A percentile compares a stretch with the other conserved stretches of the same genome.
phyloP scores from a whole-genome alignment of 2,329 filamentous ascomycete genomes.

The Cercospora sp. region DNA sequence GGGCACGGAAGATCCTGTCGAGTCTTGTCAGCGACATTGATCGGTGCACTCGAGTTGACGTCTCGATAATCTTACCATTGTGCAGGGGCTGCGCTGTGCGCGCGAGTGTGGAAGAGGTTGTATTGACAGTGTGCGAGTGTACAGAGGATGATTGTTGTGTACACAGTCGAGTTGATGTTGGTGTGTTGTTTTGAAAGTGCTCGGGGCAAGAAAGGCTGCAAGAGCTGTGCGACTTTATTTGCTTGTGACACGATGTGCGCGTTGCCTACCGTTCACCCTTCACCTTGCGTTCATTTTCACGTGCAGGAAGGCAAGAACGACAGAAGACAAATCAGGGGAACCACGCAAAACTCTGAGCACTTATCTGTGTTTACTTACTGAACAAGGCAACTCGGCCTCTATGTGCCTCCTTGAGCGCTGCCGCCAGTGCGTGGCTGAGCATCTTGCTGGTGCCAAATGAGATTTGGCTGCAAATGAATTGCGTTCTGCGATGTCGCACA shows the following conservation, averaged over 20 bases:
- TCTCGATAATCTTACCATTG: background rate
- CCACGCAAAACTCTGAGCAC: background rate
- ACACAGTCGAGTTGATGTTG: background rate
- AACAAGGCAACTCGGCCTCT: background rate
- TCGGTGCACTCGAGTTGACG: background rate
- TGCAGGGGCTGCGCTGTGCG: background rate
- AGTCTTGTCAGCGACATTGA: background rate
- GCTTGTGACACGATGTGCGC: background rate
- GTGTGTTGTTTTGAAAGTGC: no score
- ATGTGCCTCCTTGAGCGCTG: background rate
- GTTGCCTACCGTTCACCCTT: background rate
- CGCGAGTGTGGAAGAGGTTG: background rate
- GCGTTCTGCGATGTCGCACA: no score
- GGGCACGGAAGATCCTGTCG: background rate
- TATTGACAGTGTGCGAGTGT: background rate
- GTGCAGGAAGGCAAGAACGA: background rate
- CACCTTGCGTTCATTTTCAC: background rate
- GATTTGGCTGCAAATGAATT: no score
- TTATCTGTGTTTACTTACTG: background rate
- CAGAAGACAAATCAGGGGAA: background rate
- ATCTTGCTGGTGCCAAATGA: no score
- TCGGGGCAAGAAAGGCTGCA: no score
- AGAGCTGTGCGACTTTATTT: background rate
- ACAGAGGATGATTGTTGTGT: background rate
- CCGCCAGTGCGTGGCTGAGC: no score